Evolutionary conservation across 1,284 basidiomycete species (phyloP), one percentile per base, ranked within the genome.

Genomic region (Austroboletus novae-zelandiae): DNA sequence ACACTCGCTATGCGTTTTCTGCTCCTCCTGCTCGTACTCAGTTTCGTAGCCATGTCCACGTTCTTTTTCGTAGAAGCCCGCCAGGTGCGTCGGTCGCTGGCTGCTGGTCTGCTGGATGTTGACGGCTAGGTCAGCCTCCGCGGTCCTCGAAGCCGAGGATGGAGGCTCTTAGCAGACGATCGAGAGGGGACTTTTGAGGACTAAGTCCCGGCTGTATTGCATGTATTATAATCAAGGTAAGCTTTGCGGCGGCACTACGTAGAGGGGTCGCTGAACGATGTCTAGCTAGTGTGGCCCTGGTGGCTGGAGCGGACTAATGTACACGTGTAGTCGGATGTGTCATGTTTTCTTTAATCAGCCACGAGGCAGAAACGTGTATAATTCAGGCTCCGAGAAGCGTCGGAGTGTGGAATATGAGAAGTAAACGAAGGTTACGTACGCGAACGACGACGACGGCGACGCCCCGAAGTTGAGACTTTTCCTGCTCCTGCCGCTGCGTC

Each of bases 31-130:
- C 53, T 67, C 45, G 64, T 67, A 40, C 64, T 63, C 1, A 65
- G 64, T 40, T 62, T 62, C 53, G 49, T 67, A 54, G 64, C 61
- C 8, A 46, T 43, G 39, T 62, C 61, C 53, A 67, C 61, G 35
- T 62, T 62, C 61, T 67, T 62, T 67, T 62, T 57, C 15, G 64
- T 65, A 57, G 61, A 62, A 52, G 61, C 57, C 48, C 59, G 49
- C 60, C 57, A 52, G 64, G 61, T 62, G 37, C 15, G 62, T 54
- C 31, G 35, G 47, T 47, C 52, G 44, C 10, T 14, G 45, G 48
- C 18, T 1, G 34, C 25, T 29, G 1, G 20, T n/a, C 20, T 25
- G 1, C 20, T 7, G 13, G n/a, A 32, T 8, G 40, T 53, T 67
- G 44, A 63, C 46, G 3, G 31, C 18, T 25, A 14, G 2, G 43